Evolutionary conservation across 176 grass and related monocot species (phyloP).

Genomic region (Carex pumila): DNA sequence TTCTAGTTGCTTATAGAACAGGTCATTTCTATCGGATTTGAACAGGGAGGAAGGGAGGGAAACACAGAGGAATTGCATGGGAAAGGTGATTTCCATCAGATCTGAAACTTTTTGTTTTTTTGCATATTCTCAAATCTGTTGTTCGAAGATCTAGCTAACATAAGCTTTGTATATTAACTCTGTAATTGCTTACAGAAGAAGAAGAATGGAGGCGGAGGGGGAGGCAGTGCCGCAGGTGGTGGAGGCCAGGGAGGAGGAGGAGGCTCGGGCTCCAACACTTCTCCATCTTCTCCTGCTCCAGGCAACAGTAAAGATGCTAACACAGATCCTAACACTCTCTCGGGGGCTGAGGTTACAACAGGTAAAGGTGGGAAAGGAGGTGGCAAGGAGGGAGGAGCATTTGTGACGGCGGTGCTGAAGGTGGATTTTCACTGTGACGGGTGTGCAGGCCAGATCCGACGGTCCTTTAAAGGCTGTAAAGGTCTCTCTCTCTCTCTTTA

Average conservation of each 20-base stretch:
- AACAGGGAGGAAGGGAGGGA: not conserved
- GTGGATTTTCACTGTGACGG: conserved; percentile 85
- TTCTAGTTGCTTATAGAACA: too few relatives aligned
- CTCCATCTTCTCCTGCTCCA: not conserved
- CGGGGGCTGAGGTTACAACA: not conserved
- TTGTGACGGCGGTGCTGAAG: conserved; percentile 56
- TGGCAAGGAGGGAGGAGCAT: conserved; percentile 5
- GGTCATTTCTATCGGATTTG: too few relatives aligned
- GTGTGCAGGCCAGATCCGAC: conserved; percentile 48
- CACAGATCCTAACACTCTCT: not conserved
- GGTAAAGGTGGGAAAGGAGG: not conserved
- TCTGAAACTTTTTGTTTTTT: not conserved
- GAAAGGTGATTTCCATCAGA: not conserved
- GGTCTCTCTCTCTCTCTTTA: not conserved
- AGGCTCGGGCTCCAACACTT: not conserved
- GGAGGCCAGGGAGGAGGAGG: not conserved
- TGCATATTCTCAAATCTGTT: not conserved
- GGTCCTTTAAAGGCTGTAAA: conserved; percentile 44
- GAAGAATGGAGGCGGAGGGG: not conserved
- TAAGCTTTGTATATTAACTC: not conserved
- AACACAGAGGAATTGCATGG: conserved; percentile 2
- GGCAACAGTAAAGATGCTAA: too few relatives aligned
- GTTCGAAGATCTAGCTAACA: not conserved
- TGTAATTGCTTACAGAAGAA: conserved; percentile 27
- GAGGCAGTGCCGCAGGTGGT: not conserved